Base-by-base conservation (phyloP, 78 protist species). In the Abeoforma whisleri region DNA sequence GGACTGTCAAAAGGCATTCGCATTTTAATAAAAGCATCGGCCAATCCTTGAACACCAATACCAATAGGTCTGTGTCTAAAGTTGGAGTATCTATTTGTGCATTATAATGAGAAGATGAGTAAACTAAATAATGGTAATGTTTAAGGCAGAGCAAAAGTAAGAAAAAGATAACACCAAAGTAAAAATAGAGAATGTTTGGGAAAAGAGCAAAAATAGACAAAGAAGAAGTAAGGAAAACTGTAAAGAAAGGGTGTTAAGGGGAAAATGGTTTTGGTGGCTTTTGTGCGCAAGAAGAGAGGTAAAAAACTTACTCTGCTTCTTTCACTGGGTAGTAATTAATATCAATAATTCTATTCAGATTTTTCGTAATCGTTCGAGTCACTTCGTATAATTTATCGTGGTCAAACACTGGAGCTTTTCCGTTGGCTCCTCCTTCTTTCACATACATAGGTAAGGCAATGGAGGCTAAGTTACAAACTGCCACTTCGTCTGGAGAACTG, bases 391-490 rank as follows among this genome's bases (percentile, higher is more conserved):
- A 94, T 69, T 76, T 30, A 76, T 90, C 79, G 75, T 84, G 91
- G 87, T 97, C 95, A 87, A 87, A 97, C 39, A 57, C 37, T 25
- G 80, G 57, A n/a, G n/a, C n/a, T n/a, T n/a, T n/a, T 35, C 85
- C 85, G 32, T 84, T 70, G 30, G 87, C 84, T 31, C 0, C 86
- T 48, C 62, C 62, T 48, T 48, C 62, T 30, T 39, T 39, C 40
- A 96, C 91, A 74, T 77, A 97, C 90, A 84, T 89, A 40, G 96
- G 95, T 39, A 97, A 92, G 31, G 98, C 97, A 48, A 97, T 87
- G 32, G 98, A 96, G 12, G 98, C 99, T 30, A 97, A 92, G 89
- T 97, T 97, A 92, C 99, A 96, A 40, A 96, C 98, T 0, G 98
- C 98, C 2, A 91, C 92, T 87, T 97, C 98, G 71, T 92, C 98